phyloP scores from a whole-genome alignment of 2,329 filamentous ascomycete species.

The Aspergillus arachidicola region DNA sequence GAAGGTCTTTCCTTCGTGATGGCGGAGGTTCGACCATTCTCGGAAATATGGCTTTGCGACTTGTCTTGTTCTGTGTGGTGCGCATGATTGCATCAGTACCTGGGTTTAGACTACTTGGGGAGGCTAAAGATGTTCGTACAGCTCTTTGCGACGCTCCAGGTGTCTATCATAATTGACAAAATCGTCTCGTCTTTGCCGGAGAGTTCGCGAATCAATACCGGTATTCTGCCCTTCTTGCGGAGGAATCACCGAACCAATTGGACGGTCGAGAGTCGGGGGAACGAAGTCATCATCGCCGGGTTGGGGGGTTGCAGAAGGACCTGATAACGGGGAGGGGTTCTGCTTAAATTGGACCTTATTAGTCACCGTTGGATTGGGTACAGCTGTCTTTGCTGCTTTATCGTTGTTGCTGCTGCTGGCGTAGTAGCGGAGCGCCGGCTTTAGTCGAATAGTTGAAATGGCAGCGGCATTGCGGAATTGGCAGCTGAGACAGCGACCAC shows the following conservation, averaged over 20 bases:
- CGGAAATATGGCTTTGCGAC: constrained; percentile 90
- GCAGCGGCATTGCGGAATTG: constrained; percentile 34
- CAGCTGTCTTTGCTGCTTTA: constrained; percentile 15
- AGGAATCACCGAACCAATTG: constrained; percentile 78
- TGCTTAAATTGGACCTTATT: constrained; percentile 32
- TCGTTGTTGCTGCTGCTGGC: constrained; percentile 25
- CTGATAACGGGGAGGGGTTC: constrained; percentile 26
- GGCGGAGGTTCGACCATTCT: constrained; percentile 86
- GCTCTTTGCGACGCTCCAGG: constrained; percentile 70
- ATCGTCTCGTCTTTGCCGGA: constrained; percentile 72
- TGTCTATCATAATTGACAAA: constrained; percentile 87
- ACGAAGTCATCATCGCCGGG: constrained; percentile 49
- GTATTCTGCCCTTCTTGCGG: constrained; percentile 80
- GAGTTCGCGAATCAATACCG: constrained; percentile 69
- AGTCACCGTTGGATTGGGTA: constrained; percentile 6
- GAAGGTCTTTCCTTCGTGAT: constrained; percentile 88
- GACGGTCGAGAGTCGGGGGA: constrained; percentile 63
- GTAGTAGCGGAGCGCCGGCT: constrained; percentile 32
- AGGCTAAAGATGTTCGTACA: constrained; percentile 57
- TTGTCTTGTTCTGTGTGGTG: constrained; percentile 63
- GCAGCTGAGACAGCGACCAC: constrained; percentile 37
- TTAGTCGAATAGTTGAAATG: constrained; percentile 18
- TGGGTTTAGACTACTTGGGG: neutral
- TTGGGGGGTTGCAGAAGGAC: constrained; percentile 22
- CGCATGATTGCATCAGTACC: constrained; percentile 9